These are phyloP conservation scores for Gossypium schwendimanii DNA, from an alignment of 441 rosid genomes.

Conservation along the genomic window DNA sequence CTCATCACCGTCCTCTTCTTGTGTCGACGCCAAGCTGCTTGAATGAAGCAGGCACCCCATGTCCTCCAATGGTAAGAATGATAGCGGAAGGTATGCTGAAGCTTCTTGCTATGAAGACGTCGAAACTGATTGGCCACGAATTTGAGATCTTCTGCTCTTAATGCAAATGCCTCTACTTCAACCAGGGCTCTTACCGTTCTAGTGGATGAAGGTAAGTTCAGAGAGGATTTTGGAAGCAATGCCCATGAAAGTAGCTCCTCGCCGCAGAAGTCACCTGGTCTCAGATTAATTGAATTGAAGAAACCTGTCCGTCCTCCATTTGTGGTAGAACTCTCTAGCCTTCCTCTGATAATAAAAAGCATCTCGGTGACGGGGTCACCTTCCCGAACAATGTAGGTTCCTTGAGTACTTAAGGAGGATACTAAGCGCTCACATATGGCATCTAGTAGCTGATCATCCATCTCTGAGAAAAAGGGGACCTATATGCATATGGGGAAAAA, in stretches of 20 bases:
- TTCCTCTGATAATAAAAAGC: conserved; percentile 82
- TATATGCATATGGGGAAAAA: conserved; percentile 14
- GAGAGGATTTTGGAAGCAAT: conserved; percentile 57
- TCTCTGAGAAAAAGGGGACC: conserved; percentile 89
- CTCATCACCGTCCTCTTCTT: conserved; percentile 49
- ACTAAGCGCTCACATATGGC: conserved; percentile 84
- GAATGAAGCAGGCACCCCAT: conserved; percentile 87
- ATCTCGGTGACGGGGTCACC: conserved; percentile 85
- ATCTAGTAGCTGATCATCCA: conserved; percentile 86
- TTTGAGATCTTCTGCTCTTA: conserved; percentile 71
- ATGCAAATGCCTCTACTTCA: conserved; percentile 90
- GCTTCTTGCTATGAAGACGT: conserved; percentile 85
- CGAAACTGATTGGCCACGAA: conserved; percentile 87
- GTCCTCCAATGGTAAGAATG: conserved; percentile 90
- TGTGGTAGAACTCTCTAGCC: conserved; percentile 76
- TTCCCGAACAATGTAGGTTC: conserved; percentile 81
- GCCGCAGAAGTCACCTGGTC: conserved; percentile 83
- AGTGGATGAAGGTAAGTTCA: conserved; percentile 76
- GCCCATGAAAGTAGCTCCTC: conserved; percentile 96
- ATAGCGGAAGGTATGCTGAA: conserved; percentile 82
- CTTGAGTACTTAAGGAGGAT: conserved; percentile 72
- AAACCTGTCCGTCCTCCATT: conserved; percentile 84
- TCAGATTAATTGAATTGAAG: conserved; percentile 65
- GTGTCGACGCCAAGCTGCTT: conserved; percentile 69
- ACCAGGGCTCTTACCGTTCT: conserved; percentile 64